Percentiles rank a stretch among this genome's conserved stretches.
Conservation (phyloP, 2,329 filamentous ascomycete genomes). For the Phialophora verrucosa region DNA sequence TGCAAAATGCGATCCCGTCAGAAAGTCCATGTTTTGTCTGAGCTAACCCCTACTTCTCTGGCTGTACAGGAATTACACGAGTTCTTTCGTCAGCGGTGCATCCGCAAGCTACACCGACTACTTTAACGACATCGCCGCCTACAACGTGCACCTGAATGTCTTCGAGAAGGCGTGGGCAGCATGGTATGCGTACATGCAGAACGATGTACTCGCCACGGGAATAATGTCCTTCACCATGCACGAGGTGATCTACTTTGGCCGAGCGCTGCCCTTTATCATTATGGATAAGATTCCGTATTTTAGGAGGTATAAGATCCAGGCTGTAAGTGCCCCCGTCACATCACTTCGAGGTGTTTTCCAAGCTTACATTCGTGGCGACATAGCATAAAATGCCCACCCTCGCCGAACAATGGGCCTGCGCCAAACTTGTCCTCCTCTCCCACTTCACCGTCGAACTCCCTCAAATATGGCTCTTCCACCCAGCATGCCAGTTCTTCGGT, state of each 20-base stretch:
- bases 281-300: constrained; percentile 87
- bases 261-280: constrained; percentile 87
- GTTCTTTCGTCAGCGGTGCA: constrained; percentile 43
- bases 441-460: constrained; percentile 98
- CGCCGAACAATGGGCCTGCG: constrained; percentile 93
- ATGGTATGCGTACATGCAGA: constrained; percentile 98
- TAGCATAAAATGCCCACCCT: constrained; percentile 86
- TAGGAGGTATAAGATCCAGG: constrained; percentile 93
- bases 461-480: constrained; percentile 86
- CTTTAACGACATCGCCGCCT: constrained; percentile 68
- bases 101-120: constrained; percentile 69
- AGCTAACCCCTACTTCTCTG: constrained; percentile 9
- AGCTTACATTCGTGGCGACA: constrained; percentile 32
- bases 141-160: constrained; percentile 85
- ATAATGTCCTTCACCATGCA: constrained; percentile 98
- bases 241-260: constrained; percentile 92
- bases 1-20: not conserved
- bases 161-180: constrained; percentile 90
- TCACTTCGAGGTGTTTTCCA: no score
- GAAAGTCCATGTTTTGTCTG: not conserved
- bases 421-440: constrained; percentile 86
- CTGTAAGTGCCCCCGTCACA: constrained; percentile 57
- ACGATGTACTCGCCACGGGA: constrained; percentile 93
- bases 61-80: constrained; percentile 51
- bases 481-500: constrained; percentile 89